These are phyloP conservation scores for Chaetomium tenue DNA, from an alignment of 495 filamentous ascomycete genomes.

Conservation along the genomic window DNA sequence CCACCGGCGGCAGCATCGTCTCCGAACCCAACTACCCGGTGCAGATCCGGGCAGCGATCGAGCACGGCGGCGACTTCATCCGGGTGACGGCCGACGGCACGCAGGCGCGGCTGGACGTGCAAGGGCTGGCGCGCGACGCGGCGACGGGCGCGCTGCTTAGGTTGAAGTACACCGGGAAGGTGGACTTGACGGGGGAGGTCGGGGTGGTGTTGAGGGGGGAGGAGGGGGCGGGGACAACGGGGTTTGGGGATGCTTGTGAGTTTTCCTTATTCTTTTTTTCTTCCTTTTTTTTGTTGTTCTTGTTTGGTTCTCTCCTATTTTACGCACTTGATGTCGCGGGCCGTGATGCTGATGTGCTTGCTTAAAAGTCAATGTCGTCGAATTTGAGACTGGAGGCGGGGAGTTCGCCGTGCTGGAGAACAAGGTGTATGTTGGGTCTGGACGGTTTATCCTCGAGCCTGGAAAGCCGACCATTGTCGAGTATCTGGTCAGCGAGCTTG, in stretches of 20 bases:
- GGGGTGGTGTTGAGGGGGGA: constrained; percentile 46
- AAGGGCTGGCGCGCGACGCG: constrained; percentile 46
- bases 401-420: constrained; percentile 52
- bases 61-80: constrained; percentile 41
- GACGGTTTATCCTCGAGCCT: constrained; percentile 53
- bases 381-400: constrained; percentile 54
- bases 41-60: constrained; percentile 39
- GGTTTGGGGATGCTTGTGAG: constrained; percentile 58
- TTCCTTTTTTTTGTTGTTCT: background rate
- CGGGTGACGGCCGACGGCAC: constrained; percentile 48
- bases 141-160: constrained; percentile 42
- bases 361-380: constrained; percentile 49
- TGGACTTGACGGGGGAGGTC: constrained; percentile 40
- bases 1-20: constrained; percentile 30
- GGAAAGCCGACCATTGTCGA: constrained; percentile 57
- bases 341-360: background rate
- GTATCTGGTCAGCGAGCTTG: constrained; percentile 59
- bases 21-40: constrained; percentile 39
- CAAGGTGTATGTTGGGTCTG: constrained; percentile 55
- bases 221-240: constrained; percentile 50
- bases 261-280: constrained; percentile 17
- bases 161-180: constrained; percentile 52
- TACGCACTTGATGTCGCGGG: background rate
- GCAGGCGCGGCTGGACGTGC: constrained; percentile 53
- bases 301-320: constrained; percentile 18